Conservation (phyloP, 2,329 filamentous ascomycete species). For the Thelonectria discophora region DNA sequence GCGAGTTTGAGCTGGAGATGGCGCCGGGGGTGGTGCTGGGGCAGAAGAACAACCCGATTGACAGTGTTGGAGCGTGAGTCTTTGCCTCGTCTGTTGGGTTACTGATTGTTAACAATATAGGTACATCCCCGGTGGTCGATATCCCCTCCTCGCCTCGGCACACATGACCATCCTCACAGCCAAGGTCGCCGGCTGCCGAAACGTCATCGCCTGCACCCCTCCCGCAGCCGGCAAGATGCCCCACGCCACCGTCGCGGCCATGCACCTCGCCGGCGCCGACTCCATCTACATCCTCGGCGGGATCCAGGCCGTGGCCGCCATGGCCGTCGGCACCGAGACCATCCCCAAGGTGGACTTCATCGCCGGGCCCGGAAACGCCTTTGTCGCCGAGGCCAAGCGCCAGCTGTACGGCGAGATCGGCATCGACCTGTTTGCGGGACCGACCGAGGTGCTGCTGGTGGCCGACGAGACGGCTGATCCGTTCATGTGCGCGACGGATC, state of each 20-base stretch:
- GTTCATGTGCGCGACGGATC: constrained; percentile 18
- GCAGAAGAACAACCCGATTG: constrained; percentile 21
- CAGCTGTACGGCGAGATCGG: constrained; percentile 28
- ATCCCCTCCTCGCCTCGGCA: constrained; percentile 26
- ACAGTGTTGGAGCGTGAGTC: constrained; percentile 21
- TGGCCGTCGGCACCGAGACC: constrained; percentile 29
- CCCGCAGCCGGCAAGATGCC: constrained; percentile 24
- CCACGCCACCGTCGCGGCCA: constrained; percentile 24
- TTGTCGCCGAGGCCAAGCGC: constrained; percentile 30
- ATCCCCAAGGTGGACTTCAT: constrained; percentile 29
- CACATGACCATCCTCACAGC: constrained; percentile 32
- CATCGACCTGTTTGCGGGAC: constrained; percentile 25
- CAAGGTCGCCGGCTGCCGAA: constrained; percentile 26
- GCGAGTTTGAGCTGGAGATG: constrained; percentile 30
- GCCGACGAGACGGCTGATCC: constrained; percentile 27
- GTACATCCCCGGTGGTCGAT: constrained; percentile 23
- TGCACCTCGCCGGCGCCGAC: constrained; percentile 25
- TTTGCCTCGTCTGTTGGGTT: neutral
- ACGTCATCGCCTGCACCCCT: constrained; percentile 28
- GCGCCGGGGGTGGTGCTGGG: constrained; percentile 15
- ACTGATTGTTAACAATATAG: constrained; percentile 1
- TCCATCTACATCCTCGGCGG: constrained; percentile 27
- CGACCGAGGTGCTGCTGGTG: constrained; percentile 25
- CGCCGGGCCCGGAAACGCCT: constrained; percentile 28
- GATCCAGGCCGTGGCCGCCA: constrained; percentile 27